phyloP scores from a whole-genome alignment of 148 eudicot species.

The Chenopodium quinoa region DNA sequence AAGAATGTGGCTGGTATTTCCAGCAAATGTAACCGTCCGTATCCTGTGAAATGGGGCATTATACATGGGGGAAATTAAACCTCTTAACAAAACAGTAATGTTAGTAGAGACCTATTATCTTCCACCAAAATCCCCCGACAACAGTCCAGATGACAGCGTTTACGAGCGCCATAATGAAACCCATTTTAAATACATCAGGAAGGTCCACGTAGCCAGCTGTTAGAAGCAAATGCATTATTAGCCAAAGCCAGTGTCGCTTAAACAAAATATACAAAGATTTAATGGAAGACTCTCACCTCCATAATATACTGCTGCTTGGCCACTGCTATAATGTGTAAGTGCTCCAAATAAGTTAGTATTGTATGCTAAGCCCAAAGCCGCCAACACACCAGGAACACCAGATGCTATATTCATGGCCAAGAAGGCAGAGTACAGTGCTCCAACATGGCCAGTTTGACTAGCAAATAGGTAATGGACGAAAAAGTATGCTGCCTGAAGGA shows the following conservation, averaged over 20 bases:
- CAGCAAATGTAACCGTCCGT: slow-evolving; percentile 16
- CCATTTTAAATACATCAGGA: slow-evolving; percentile 77
- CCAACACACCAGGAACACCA: slow-evolving; percentile 81
- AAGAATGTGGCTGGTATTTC: slow-evolving; percentile 18
- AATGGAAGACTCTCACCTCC: slow-evolving; percentile 56
- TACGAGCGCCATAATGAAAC: slow-evolving; percentile 63
- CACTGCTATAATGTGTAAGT: slow-evolving; percentile 92
- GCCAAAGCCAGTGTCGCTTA: not conserved
- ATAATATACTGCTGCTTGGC: slow-evolving; percentile 96
- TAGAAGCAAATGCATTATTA: slow-evolving; percentile 8
- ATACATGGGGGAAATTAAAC: slow-evolving; percentile 5
- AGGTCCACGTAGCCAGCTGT: slow-evolving; percentile 96
- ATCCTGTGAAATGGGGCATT: slow-evolving; percentile 5
- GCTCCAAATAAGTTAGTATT: slow-evolving; percentile 90
- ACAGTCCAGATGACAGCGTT: slow-evolving; percentile 71
- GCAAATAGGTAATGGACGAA: slow-evolving; percentile 92
- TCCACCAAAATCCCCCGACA: slow-evolving; percentile 90
- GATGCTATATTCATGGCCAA: slow-evolving; percentile 91
- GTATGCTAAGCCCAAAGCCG: slow-evolving; percentile 82
- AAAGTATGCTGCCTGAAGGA: slow-evolving; percentile 89
- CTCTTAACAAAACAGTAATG: not conserved
- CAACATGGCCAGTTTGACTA: slow-evolving; percentile 96
- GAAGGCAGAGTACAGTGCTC: slow-evolving; percentile 90
- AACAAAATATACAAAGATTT: not conserved
- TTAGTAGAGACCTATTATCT: slow-evolving; percentile 83